Base-by-base conservation (phyloP, 2,329 filamentous ascomycete species). In the Reticulascus tulasneorum region DNA sequence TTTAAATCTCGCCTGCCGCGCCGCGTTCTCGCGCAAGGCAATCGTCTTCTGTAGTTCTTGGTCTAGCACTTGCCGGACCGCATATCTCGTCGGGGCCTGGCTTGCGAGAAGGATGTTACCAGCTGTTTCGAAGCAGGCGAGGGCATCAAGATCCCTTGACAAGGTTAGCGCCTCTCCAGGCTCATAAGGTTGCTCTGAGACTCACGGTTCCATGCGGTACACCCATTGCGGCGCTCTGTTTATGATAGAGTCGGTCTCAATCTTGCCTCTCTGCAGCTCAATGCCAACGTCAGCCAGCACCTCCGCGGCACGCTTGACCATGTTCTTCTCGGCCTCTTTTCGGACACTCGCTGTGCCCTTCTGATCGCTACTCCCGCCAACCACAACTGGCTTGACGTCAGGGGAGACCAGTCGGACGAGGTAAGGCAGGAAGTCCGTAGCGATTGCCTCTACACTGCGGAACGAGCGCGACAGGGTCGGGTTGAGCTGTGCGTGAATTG, bases 201-300 rank as follows among this genome's bases (percentile, higher is more conserved):
- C 84, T 73, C 67, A 90, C 75, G 93, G 93, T 54, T 97, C 91
- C 86, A 98, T 90, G 35, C 93, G 80, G 60, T 94, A 97, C 8
- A 94, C 82, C 74, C 82, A 97, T 48, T 79, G 73, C 13, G 72
- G 64, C n/a, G 76, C 81, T 22, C 78, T 75, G 37, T 71, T 70
- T 15, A 65, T 67, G 6, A 71, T 59, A 7, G 74, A 73, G 23
- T 86, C 83, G 10, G 71, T 72, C 52, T 94, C 89, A 27, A 97
- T 77, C 50, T 82, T 81, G 10, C 85, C 84, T 53, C 82, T 84
- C 47, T 94, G 85, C 56, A 97, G 84, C 3, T 76, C 73, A 12
- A 97, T 78, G 12, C 89, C 86, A 11, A 91, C 75, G 13, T 88
- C 86, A n/a, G 78, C 75, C 71, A 98, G 85, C 0, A 90, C 82